These are phyloP conservation scores for Orbilia ellipsospora DNA, from an alignment of 2,329 filamentous ascomycete genomes.

Conservation along the genomic window DNA sequence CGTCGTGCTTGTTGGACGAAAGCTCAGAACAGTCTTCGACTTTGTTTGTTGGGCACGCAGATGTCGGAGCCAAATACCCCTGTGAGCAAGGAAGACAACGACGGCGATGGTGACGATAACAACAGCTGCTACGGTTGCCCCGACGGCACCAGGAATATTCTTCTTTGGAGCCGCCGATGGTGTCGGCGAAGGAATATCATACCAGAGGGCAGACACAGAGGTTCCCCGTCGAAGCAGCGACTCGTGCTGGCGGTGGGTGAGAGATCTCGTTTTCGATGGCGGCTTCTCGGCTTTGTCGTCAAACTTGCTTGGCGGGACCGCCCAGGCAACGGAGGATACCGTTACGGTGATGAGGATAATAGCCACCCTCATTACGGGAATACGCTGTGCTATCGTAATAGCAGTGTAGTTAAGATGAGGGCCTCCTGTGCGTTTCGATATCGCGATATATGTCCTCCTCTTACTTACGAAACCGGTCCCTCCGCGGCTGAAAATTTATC, in stretches of 20 bases:
- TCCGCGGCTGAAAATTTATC: conserved; percentile 25
- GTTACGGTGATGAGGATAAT: conserved; percentile 40
- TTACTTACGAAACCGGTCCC: conserved; percentile 41
- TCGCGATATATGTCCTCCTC: conserved; percentile 23
- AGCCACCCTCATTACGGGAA: conserved; percentile 40
- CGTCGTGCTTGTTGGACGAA: conserved; percentile 54
- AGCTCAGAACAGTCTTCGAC: conserved; percentile 50
- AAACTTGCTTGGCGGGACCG: conserved; percentile 47
- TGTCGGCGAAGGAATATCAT: conserved; percentile 48
- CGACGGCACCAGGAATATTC: conserved; percentile 48
- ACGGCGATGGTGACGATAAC: conserved; percentile 50
- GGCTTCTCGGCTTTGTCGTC: conserved; percentile 30
- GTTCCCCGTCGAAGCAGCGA: conserved; percentile 35
- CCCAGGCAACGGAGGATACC: conserved; percentile 47
- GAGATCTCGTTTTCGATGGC: conserved; percentile 13
- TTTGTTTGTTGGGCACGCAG: conserved; percentile 48
- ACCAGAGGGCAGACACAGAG: conserved; percentile 47
- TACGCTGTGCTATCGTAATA: conserved; percentile 6
- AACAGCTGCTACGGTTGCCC: conserved; percentile 47
- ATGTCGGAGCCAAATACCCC: conserved; percentile 52
- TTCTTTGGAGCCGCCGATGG: conserved; percentile 43
- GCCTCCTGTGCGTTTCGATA: conserved; percentile 20
- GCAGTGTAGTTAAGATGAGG: background rate
- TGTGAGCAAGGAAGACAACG: conserved; percentile 50
- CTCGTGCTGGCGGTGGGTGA: conserved; percentile 17